Conservation (phyloP, 2,329 filamentous ascomycete species). For the Fusarium penzigii region DNA sequence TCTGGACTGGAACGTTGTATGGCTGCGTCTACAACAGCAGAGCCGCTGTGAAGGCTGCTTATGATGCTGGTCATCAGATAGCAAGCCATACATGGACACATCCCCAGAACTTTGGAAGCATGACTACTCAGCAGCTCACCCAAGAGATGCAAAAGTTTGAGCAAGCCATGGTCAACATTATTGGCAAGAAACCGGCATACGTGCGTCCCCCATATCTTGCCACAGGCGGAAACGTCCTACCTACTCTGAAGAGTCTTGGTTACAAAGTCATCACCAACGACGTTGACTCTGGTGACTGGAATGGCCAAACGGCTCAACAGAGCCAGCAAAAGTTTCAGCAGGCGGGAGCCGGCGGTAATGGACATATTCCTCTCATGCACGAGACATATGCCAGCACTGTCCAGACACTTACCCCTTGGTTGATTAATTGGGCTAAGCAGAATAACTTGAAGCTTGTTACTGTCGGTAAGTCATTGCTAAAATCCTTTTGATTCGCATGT, state of each 20-base stretch:
- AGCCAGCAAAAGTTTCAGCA: slow-evolving; percentile 54
- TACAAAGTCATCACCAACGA: slow-evolving; percentile 64
- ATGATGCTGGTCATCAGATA: slow-evolving; percentile 52
- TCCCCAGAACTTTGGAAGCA: slow-evolving; percentile 41
- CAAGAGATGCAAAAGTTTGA: slow-evolving; percentile 53
- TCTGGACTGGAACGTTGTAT: slow-evolving; percentile 52
- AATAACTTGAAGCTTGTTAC: slow-evolving; percentile 51
- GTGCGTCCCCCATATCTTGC: slow-evolving; percentile 53
- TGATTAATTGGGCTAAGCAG: slow-evolving; percentile 51
- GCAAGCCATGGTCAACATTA: slow-evolving; percentile 51
- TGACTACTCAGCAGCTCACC: slow-evolving; percentile 41
- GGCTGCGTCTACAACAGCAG: slow-evolving; percentile 53
- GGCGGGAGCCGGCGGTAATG: slow-evolving; percentile 43
- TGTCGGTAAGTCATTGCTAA: slow-evolving; percentile 43
- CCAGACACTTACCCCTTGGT: slow-evolving; percentile 48
- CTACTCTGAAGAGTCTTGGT: slow-evolving; percentile 46
- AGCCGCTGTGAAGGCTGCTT: slow-evolving; percentile 55
- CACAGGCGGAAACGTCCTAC: slow-evolving; percentile 45
- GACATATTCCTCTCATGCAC: slow-evolving; percentile 60
- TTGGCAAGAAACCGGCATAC: slow-evolving; percentile 51
- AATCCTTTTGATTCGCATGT: no score
- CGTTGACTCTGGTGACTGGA: slow-evolving; percentile 63
- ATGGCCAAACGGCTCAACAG: slow-evolving; percentile 50
- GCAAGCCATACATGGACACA: slow-evolving; percentile 58
- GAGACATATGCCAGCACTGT: slow-evolving; percentile 54